Base-by-base conservation (phyloP, 2,329 filamentous ascomycete genomes). In the Penicillium brasilianum region DNA sequence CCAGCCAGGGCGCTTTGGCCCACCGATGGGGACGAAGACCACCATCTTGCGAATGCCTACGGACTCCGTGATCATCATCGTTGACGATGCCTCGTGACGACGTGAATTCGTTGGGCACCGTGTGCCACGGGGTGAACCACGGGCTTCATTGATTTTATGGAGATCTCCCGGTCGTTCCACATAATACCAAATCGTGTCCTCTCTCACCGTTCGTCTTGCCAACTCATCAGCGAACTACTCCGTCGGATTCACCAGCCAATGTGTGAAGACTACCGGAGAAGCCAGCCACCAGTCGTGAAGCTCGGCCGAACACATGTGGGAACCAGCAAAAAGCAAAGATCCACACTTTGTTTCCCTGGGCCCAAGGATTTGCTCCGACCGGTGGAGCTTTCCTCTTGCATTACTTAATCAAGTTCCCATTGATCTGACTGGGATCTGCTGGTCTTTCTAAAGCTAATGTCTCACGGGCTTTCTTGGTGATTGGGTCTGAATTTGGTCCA, bases 301-400 rank as follows among this genome's bases (percentile, higher is more conserved):
- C 48, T 20, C 48, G 30, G n/a, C 16, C 28, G 43, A 11, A 58
- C 59, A 50, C 54, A 34, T 60, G 58, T 60, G 54, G 55, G 55
- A 61, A 61, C 58, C 58, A 57, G n/a, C 30, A 18, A 49, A 56
- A 28, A 36, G 36, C 43, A 37, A 28, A 11, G 54, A 30, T 22
- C 53, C 53, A 55, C 41, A 49, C 32, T 44, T 46, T 34, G 43
- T 39, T 49, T 48, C 43, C 43, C 22, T 39, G 9, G 32, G 39
- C 54, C 46, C 30, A 49, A 48, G 48, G 48, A 14, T 50, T 20
- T 18, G 10, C 48, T 50, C 48, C 48, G 28, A 50, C 16, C 39
- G 20, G 54, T 56, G 54, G 54, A 39, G 32, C 48, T 20, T 50
- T 13, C 1, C 9, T 2, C 0, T 22, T 50, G 48, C 28, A 50